Evolutionary conservation across 768 basidiomycete genomes (phyloP).

Genomic region (Flagelloscypha sp.): DNA sequence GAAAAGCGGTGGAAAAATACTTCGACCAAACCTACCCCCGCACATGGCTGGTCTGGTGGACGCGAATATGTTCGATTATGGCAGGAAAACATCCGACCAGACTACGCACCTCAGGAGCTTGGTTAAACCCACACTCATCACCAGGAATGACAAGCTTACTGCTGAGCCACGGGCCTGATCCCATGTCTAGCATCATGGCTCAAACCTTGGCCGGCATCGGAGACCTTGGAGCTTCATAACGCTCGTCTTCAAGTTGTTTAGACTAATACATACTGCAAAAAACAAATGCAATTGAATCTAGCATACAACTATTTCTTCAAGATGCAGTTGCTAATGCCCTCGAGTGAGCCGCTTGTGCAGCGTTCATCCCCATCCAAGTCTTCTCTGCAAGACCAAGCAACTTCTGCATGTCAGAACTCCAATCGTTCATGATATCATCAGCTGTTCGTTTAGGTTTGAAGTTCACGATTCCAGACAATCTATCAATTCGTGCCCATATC

Average conservation of each 20-base stretch:
- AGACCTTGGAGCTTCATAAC: too few relatives aligned
- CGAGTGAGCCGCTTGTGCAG: constrained; percentile 78
- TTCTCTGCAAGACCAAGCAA: constrained; percentile 89
- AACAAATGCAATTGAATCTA: too few relatives aligned
- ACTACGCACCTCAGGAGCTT: constrained; percentile 57
- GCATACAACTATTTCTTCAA: not conserved
- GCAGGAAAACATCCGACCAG: constrained; percentile 60
- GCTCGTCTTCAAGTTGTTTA: too few relatives aligned
- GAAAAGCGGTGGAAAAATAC: constrained; percentile 75
- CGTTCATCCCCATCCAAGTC: constrained; percentile 97
- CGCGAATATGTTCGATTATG: constrained; percentile 65
- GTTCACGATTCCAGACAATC: constrained; percentile 81
- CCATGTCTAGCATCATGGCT: too few relatives aligned
- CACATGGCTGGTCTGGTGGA: constrained; percentile 61
- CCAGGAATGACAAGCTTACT: too few relatives aligned
- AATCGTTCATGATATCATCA: constrained; percentile 95
- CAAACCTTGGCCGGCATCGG: too few relatives aligned
- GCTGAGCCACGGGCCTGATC: too few relatives aligned
- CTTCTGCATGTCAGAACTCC: constrained; percentile 95
- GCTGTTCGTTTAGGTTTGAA: constrained; percentile 78
- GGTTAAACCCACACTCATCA: too few relatives aligned
- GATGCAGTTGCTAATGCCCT: constrained; percentile 32
- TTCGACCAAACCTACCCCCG: constrained; percentile 36
- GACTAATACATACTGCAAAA: too few relatives aligned
- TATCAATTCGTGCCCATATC: constrained; percentile 90